Conservation (phyloP, 2,329 filamentous ascomycete species). For the Eurotiales sp. region DNA sequence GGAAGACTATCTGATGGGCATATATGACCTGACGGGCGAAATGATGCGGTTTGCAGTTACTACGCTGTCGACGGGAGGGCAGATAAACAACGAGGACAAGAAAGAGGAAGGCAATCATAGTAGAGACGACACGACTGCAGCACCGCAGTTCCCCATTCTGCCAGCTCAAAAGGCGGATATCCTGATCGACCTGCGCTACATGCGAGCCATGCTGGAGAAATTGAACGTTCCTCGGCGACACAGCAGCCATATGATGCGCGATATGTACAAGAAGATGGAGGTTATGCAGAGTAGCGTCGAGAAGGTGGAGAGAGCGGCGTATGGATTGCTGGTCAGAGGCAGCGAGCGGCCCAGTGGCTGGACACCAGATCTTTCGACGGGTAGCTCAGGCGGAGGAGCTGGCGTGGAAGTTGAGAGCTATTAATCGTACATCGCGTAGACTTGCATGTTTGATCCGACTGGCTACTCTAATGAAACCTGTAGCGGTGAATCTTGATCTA, state of each 20-base stretch:
- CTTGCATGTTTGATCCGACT: neutral
- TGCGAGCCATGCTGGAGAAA: conserved; percentile 73
- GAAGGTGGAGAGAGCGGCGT: conserved; percentile 89
- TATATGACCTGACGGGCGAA: conserved; percentile 93
- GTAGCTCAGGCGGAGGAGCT: conserved; percentile 13
- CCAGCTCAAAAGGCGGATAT: conserved; percentile 57
- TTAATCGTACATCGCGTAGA: conserved; percentile 20
- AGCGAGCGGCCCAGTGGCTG: conserved; percentile 87
- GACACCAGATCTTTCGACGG: conserved; percentile 69
- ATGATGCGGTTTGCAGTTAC: conserved; percentile 96
- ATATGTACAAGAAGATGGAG: conserved; percentile 74
- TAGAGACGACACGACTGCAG: neutral
- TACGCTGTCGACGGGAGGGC: conserved; percentile 70
- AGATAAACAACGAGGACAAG: no score
- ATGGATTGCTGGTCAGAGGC: conserved; percentile 81
- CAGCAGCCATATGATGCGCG: conserved; percentile 49
- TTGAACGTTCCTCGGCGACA: conserved; percentile 55
- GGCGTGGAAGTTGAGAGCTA: conserved; percentile 31
- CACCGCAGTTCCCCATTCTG: conserved; percentile 12
- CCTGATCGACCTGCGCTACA: conserved; percentile 72
- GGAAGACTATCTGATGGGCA: conserved; percentile 82
- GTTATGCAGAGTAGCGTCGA: conserved; percentile 84
- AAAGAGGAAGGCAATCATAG: conserved; percentile 24
- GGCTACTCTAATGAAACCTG: no score
- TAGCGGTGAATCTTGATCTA: no score